Percentiles rank a stretch among this genome's conserved stretches.
phyloP scores from a whole-genome alignment of 805 yeast species.

The Candida succiphila region DNA sequence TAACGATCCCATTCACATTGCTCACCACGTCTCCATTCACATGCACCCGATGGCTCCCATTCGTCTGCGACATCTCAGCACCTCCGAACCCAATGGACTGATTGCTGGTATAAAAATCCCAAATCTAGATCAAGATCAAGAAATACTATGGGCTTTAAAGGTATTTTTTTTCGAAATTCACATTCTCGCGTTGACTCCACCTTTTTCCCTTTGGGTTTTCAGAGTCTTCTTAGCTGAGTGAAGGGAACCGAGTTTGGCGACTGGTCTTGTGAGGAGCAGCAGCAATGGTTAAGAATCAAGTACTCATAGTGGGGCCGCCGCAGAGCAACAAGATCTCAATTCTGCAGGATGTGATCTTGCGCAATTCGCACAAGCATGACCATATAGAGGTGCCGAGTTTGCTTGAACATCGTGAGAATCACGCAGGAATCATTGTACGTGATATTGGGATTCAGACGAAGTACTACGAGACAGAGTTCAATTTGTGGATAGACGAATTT shows the following conservation, averaged over 20 bases:
- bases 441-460: conserved; percentile 12
- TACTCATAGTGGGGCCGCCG: conserved; percentile 36
- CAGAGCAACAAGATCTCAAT: conserved; percentile 27
- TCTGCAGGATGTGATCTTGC: conserved; percentile 10
- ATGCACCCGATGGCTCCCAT: neutral
- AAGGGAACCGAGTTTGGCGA: too few species aligned
- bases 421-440: conserved; percentile 17
- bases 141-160: too few species aligned
- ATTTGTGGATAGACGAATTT: conserved; percentile 20
- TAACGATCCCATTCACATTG: too few species aligned
- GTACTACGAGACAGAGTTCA: conserved; percentile 18
- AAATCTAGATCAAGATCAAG: too few species aligned
- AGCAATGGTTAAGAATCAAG: conserved; percentile 21
- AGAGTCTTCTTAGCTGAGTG: too few species aligned
- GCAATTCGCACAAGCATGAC: conserved; percentile 13
- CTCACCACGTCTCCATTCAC: neutral
- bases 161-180: too few species aligned
- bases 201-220: too few species aligned
- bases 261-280: too few species aligned
- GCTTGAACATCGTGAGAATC: conserved; percentile 5
- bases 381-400: conserved; percentile 13
- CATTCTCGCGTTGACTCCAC: too few species aligned
- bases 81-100: too few species aligned
- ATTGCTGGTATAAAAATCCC: too few species aligned
- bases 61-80: neutral